Conservation (phyloP, 805 yeast species). For the Metschnikowia kofuensis region DNA sequence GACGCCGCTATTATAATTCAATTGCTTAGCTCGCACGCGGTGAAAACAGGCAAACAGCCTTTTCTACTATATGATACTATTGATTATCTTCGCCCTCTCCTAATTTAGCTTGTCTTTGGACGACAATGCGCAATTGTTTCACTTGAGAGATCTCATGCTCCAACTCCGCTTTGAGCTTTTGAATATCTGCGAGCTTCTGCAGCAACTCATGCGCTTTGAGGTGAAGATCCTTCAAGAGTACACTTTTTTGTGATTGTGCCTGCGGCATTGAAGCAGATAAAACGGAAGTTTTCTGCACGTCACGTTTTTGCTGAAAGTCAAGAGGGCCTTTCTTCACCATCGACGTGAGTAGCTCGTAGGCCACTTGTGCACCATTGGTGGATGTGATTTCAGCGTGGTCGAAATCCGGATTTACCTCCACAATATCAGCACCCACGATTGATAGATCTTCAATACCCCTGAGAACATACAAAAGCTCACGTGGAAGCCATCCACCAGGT, state of each 20-base stretch:
- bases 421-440: conserved; percentile 55
- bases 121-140: conserved; percentile 3
- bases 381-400: conserved; percentile 66
- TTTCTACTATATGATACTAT: no score
- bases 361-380: conserved; percentile 68
- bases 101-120: background rate
- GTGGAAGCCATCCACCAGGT: conserved; percentile 57
- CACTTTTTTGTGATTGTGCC: background rate
- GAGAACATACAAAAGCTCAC: conserved; percentile 50
- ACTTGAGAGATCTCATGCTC: conserved; percentile 8
- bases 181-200: conserved; percentile 8
- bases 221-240: conserved; percentile 2
- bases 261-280: no score
- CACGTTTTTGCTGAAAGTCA: conserved; percentile 11
- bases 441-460: conserved; percentile 43
- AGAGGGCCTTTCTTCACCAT: conserved; percentile 62
- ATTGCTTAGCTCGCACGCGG: no score
- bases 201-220: background rate
- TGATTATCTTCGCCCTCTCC: no score
- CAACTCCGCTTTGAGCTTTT: conserved; percentile 10
- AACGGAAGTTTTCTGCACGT: background rate
- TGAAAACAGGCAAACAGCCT: no score
- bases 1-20: no score
- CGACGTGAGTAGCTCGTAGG: conserved; percentile 65
- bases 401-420: conserved; percentile 61